Evolutionary conservation across 2,329 filamentous ascomycete species (phyloP), one percentile per base, ranked within the genome.

Genomic region (Harringtonia lauricola): DNA sequence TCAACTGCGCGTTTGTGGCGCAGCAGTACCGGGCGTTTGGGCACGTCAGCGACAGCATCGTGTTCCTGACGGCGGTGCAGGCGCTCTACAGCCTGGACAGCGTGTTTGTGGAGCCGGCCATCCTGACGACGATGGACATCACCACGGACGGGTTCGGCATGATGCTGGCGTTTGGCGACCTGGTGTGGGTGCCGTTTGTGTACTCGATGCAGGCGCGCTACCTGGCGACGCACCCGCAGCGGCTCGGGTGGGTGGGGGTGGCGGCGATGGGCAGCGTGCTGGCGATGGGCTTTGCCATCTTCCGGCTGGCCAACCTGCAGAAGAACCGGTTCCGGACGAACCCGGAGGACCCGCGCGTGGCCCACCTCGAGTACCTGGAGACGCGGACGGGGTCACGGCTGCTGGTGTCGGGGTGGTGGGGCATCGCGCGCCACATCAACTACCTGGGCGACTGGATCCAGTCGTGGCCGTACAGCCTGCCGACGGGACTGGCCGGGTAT

Each of bases 391-490:
- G 90, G 41, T 88, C 84, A 46, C 84, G 81, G 53, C 76, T 95
- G 26, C 72, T 95, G 51, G 79, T 80, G 4, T 83, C 84, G 1
- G 90, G 90, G 44, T 96, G 90, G 90, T 95, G 90, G 90, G 90
- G 90, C 36, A 70, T 78, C 19, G 84, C 89, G 1, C 79, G 90
- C 35, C 90, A 96, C 64, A 90, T 95, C 71, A 96, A 95, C 68
- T 95, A 96, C 64, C 65, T 94, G 1, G 90, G 89, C 42, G 90
- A 96, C 66, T 95, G 89, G 89, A 72, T 92, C 52, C 89, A 94
- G 77, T 78, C 83, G 9, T 95, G 87, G 86, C 79, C 87, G 0
- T 95, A 92, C 64, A 86, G 80, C 51, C 70, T 95, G 36, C 89
- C 90, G 1, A 95, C 89, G 1, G 85, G 86, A 1, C 61, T 94